These are phyloP conservation scores for Microcyclosporella mali DNA, from an alignment of 2,329 filamentous ascomycete species.

Conservation along the genomic window DNA sequence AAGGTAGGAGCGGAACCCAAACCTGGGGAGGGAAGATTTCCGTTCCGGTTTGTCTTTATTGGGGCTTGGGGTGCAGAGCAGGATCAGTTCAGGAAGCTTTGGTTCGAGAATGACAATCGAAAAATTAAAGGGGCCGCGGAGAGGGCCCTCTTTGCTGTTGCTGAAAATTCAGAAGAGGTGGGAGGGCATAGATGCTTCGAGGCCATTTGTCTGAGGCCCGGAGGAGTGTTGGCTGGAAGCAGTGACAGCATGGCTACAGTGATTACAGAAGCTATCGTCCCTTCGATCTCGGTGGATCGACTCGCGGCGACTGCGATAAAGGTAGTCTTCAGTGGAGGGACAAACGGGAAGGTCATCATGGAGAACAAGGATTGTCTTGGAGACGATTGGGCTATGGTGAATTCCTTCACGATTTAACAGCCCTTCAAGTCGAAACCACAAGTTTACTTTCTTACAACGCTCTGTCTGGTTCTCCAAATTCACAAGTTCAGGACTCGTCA, in stretches of 20 bases:
- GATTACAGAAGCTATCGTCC: conserved; percentile 25
- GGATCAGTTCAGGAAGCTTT: conserved; percentile 35
- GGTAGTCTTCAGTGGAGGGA: conserved; percentile 26
- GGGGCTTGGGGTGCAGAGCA: conserved; percentile 36
- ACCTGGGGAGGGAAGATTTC: conserved; percentile 24
- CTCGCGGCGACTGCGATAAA: conserved; percentile 29
- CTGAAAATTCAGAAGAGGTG: conserved; percentile 22
- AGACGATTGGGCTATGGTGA: conserved; percentile 32
- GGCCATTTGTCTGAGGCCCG: conserved; percentile 30
- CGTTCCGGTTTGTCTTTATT: conserved; percentile 42
- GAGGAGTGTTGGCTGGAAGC: conserved; percentile 24
- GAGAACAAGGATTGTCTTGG: conserved; percentile 34
- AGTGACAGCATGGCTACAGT: conserved; percentile 30
- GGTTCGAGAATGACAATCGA: conserved; percentile 30
- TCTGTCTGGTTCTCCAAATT: too few species aligned
- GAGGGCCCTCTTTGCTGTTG: conserved; percentile 31
- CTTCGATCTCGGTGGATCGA: conserved; percentile 28
- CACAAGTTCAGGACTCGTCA: too few species aligned
- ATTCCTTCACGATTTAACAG: conserved; percentile 11
- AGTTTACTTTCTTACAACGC: too few species aligned
- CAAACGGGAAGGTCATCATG: conserved; percentile 29
- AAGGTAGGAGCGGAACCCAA: conserved; percentile 8
- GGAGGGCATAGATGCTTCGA: conserved; percentile 31
- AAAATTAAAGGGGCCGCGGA: conserved; percentile 35
- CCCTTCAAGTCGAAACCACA: too few species aligned